phyloP scores from a whole-genome alignment of 2,329 filamentous ascomycete genomes.

The Penicillium sp. region DNA sequence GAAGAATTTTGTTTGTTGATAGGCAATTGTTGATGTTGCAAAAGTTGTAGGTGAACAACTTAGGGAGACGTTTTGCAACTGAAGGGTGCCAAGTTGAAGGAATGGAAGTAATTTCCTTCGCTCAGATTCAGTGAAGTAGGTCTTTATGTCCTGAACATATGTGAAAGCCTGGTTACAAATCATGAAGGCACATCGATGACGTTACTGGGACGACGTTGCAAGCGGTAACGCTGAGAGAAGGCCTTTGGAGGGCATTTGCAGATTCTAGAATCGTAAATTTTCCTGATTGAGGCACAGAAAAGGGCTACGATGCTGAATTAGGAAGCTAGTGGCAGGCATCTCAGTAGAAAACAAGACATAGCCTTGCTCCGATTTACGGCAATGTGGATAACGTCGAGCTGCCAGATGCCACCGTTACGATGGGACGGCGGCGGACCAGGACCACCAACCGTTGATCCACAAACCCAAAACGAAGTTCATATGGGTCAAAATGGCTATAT shows the following conservation, averaged over 20 bases:
- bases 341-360: neutral
- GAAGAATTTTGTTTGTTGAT: neutral
- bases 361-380: constrained; percentile 5
- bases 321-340: constrained; percentile 5
- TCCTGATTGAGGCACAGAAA: constrained; percentile 2
- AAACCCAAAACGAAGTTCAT: neutral
- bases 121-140: neutral
- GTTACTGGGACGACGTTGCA: constrained; percentile 11
- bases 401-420: constrained; percentile 13
- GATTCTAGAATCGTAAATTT: constrained; percentile 12
- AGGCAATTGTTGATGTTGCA: neutral
- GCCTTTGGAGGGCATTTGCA: neutral
- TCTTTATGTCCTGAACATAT: constrained; percentile 8
- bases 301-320: neutral
- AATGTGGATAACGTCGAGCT: constrained; percentile 8
- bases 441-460: constrained; percentile 1
- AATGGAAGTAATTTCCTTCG: neutral
- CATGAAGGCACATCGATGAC: constrained; percentile 9
- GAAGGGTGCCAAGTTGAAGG: neutral
- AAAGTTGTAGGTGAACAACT: neutral
- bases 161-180: constrained; percentile 1
- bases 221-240: constrained; percentile 9
- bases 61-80: neutral
- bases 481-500: neutral
- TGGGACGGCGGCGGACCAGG: neutral